A percentile compares a stretch with the other conserved stretches of the same genome.
Evolutionary conservation across 345 rosid genomes (phyloP).

Genomic region (Kernera saxatilis): DNA sequence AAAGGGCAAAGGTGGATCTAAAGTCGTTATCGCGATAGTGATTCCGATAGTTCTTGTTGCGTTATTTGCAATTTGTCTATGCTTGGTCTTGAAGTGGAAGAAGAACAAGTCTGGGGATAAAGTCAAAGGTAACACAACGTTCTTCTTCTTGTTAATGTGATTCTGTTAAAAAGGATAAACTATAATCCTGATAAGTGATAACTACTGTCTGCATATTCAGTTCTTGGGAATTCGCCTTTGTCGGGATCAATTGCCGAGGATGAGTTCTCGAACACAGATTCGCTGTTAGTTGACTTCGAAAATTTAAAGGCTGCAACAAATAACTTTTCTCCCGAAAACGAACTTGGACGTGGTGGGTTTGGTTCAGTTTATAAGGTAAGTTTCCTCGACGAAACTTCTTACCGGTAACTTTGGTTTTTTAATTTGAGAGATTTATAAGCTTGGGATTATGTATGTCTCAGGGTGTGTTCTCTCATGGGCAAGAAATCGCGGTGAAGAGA

Average conservation of each 20-base stretch:
- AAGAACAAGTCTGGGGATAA: neutral
- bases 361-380: conserved; percentile 52
- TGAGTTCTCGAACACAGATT: conserved; percentile 30
- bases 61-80: neutral
- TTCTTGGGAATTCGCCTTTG: conserved; percentile 3
- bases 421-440: neutral
- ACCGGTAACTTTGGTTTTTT: neutral
- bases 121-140: conserved; percentile 11
- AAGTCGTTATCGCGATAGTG: conserved; percentile 12
- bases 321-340: conserved; percentile 36
- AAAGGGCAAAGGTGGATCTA: conserved; percentile 21
- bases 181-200: neutral
- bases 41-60: conserved; percentile 17
- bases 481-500: conserved; percentile 48
- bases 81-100: conserved; percentile 22
- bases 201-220: neutral
- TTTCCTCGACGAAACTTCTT: neutral
- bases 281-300: conserved; percentile 33
- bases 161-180: neutral
- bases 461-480: conserved; percentile 36
- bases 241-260: conserved; percentile 19
- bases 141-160: neutral
- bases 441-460: conserved; percentile 12
- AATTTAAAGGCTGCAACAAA: conserved; percentile 40
- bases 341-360: conserved; percentile 60